These are phyloP conservation scores for Lolium multiflorum DNA, from an alignment of 176 grass and related monocot species.

Conservation along the genomic window DNA sequence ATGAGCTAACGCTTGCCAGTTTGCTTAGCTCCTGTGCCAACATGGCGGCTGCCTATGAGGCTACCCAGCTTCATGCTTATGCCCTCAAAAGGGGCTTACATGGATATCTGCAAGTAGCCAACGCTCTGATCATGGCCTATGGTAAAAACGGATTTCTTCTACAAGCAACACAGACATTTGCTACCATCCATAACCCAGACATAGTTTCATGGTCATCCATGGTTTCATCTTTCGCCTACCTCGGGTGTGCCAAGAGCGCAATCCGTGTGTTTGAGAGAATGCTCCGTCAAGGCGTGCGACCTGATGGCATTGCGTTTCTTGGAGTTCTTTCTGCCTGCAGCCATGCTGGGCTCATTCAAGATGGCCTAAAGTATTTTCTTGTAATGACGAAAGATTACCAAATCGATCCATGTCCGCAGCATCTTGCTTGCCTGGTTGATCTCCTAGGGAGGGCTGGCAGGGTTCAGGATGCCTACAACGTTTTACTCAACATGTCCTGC, in stretches of 20 bases:
- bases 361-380: slow-evolving; percentile 65
- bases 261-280: slow-evolving; percentile 69
- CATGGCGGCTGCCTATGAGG: slow-evolving; percentile 59
- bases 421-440: slow-evolving; percentile 81
- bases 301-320: slow-evolving; percentile 47
- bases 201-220: slow-evolving; percentile 80
- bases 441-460: slow-evolving; percentile 78
- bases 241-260: slow-evolving; percentile 54
- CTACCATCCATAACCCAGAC: slow-evolving; percentile 51
- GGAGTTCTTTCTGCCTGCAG: slow-evolving; percentile 78
- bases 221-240: slow-evolving; percentile 69
- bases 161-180: slow-evolving; percentile 52
- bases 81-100: slow-evolving; percentile 51
- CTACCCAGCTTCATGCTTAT: slow-evolving; percentile 58
- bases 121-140: slow-evolving; percentile 78
- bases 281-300: slow-evolving; percentile 50
- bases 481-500: slow-evolving; percentile 53
- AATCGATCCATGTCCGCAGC: slow-evolving; percentile 60
- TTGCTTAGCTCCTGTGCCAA: slow-evolving; percentile 77
- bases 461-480: slow-evolving; percentile 57
- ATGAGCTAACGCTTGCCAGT: slow-evolving; percentile 75
- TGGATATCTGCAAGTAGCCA: slow-evolving; percentile 61
- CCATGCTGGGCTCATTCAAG: slow-evolving; percentile 73
- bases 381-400: slow-evolving; percentile 58
- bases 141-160: slow-evolving; percentile 69